These are phyloP conservation scores for Kwoniella pini DNA, from an alignment of 768 basidiomycete genomes.

Conservation along the genomic window DNA sequence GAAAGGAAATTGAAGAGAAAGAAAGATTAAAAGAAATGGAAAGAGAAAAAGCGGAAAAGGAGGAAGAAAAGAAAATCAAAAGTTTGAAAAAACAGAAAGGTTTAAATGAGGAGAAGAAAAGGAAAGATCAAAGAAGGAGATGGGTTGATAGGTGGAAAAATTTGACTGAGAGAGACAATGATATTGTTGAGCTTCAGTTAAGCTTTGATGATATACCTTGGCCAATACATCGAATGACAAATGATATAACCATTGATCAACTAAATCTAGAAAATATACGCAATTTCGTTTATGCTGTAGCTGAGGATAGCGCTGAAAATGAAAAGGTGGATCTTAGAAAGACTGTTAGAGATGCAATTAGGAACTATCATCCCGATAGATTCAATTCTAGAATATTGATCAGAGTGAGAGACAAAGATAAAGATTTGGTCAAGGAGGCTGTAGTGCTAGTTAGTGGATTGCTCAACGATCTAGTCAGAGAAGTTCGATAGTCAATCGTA, in stretches of 20 bases:
- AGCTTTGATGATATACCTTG: conserved; percentile 48
- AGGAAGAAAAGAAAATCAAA: conserved; percentile 19
- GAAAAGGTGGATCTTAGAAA: conserved; percentile 59
- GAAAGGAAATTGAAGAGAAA: conserved; percentile 59
- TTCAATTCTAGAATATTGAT: conserved; percentile 47
- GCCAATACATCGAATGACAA: conserved; percentile 41
- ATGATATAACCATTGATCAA: conserved; percentile 15
- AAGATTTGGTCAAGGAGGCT: conserved; percentile 49
- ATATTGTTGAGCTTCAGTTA: conserved; percentile 27
- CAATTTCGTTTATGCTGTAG: conserved; percentile 32
- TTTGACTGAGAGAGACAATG: conserved; percentile 18
- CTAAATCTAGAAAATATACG: conserved; percentile 33
- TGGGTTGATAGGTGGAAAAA: conserved; percentile 41
- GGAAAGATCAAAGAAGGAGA: conserved; percentile 38
- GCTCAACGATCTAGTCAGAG: conserved; percentile 47
- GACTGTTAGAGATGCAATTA: conserved; percentile 63
- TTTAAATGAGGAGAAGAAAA: conserved; percentile 30
- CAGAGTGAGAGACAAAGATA: conserved; percentile 42
- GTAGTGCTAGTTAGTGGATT: conserved; percentile 47
- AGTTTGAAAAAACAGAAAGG: conserved; percentile 26
- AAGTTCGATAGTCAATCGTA: conserved; percentile 14
- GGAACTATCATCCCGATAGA: conserved; percentile 57
- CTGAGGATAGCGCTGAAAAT: conserved; percentile 28
- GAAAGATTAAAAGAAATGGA: conserved; percentile 49
- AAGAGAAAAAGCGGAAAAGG: conserved; percentile 25